Evolutionary conservation across 2,329 filamentous ascomycete genomes (phyloP), one percentile per base, ranked within the genome.

Genomic region (Cadophora gregata): DNA sequence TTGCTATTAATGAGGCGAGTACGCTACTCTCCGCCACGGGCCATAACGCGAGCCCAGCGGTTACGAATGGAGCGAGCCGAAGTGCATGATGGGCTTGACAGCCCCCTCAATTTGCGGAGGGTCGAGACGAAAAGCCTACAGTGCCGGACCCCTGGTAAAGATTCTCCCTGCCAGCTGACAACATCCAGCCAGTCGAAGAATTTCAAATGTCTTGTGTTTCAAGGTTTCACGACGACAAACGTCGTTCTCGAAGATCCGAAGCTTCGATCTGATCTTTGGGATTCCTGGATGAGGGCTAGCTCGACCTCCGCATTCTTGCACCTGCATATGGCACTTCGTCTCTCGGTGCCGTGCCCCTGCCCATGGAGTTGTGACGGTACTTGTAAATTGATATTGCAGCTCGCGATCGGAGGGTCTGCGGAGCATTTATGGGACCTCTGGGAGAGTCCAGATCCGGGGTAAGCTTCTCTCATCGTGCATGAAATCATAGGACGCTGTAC

Each of bases 91-190:
- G 38, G 25, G 29, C 38, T 60, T 29, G 38, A 61, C 62, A 50
- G 19, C 61, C 59, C 68, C 66, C 59, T 65, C 64, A 60, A 64
- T 67, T 62, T 67, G 65, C 67, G 69, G 70, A 70, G 42, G 68
- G 60, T 65, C 68, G 70, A 72, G 68, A 71, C 72, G 69, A 72
- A 70, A 66, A 71, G 70, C 70, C 71, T 71, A 69, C 69, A 55
- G 25, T 58, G 45, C 55, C 62, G 56, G 31, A 31, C 25, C 36
- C 58, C 16, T 29, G 33, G 58, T 9, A 45, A 47, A 60, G 42
- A 62, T 29, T 51, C 27, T 36, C 29, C 59, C n/a, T 9, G 45
- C 47, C 59, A 38, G 7, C 42, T 47, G 59, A 53, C 27, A 38
- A 58, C n/a, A 38, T n/a, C 45, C 63, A 66, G 64, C 67, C 58